Conservation (phyloP, 371 early-diverging fungal genomes). For the Mortierella sp. region DNA sequence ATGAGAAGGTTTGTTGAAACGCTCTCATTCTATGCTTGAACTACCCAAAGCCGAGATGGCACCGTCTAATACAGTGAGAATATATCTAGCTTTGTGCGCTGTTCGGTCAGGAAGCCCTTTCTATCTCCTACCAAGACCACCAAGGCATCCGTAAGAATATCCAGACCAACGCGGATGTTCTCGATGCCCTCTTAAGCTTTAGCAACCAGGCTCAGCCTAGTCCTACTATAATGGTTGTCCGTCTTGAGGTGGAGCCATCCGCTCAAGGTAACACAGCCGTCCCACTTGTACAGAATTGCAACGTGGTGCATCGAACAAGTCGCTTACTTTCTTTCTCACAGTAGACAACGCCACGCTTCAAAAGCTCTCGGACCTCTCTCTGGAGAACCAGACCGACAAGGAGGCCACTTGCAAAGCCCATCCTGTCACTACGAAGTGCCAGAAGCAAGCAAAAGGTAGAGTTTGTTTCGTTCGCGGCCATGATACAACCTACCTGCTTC, state of each 20-base stretch:
- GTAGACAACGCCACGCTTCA: too few species aligned
- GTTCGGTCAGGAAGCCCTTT: slow-evolving; percentile 30
- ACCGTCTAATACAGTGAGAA: too few species aligned
- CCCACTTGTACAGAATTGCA: neutral
- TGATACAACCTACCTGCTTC: neutral
- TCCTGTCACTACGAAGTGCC: neutral
- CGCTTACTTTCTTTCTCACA: neutral
- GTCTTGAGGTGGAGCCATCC: slow-evolving; percentile 37
- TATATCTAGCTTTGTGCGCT: slow-evolving; percentile 14
- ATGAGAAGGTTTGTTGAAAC: slow-evolving; percentile 27
- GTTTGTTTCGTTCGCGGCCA: neutral
- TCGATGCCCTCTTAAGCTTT: slow-evolving; percentile 26
- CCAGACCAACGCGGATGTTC: slow-evolving; percentile 29
- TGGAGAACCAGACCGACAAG: neutral
- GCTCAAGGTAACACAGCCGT: slow-evolving; percentile 14
- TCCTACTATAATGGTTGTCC: slow-evolving; percentile 32
- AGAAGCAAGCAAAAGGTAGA: slow-evolving; percentile 1
- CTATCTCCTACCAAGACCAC: slow-evolving; percentile 30
- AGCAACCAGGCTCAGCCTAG: slow-evolving; percentile 25
- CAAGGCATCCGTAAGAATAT: slow-evolving; percentile 23
- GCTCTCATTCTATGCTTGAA: too few species aligned
- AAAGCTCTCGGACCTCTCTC: slow-evolving; percentile 4
- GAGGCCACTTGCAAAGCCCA: neutral
- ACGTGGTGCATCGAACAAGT: neutral
- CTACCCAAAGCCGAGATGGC: too few species aligned